Conservation (phyloP, 352 stramenopile genomes). For the Elongisporangium prolatum region DNA sequence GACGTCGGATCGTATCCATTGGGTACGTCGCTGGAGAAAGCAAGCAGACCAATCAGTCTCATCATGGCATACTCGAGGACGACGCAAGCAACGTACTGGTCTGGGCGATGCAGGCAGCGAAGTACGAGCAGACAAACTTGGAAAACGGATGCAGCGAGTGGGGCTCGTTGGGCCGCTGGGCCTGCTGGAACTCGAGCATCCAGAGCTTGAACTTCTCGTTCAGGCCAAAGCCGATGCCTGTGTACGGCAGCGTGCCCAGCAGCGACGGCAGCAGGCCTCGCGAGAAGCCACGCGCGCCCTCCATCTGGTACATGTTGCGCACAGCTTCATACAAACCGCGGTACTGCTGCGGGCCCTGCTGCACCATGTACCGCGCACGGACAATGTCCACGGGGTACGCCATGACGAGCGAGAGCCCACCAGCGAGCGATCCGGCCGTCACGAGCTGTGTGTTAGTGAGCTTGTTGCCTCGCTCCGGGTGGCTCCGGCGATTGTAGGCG, state of each 20-base stretch:
- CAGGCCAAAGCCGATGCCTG: conserved; percentile 78
- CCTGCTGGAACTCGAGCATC: conserved; percentile 47
- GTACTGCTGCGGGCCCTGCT: conserved; percentile 78
- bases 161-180: conserved; percentile 19
- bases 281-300: conserved; percentile 62
- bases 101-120: conserved; percentile 80
- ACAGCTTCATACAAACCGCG: conserved; percentile 66
- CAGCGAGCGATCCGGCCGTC: conserved; percentile 63
- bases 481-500: conserved; percentile 54
- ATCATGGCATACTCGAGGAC: neutral
- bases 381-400: conserved; percentile 84
- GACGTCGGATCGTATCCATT: conserved; percentile 79
- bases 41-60: neutral
- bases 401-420: conserved; percentile 62
- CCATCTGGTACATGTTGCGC: conserved; percentile 68
- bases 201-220: conserved; percentile 84
- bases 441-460: conserved; percentile 77
- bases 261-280: conserved; percentile 71
- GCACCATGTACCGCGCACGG: conserved; percentile 80
- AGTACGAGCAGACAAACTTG: conserved; percentile 83
- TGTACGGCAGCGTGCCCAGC: conserved; percentile 82
- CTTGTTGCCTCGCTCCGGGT: conserved; percentile 43
- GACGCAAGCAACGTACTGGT: conserved; percentile 41
- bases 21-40: conserved; percentile 64
- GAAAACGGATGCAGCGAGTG: conserved; percentile 56